A percentile compares a stretch with the other conserved stretches of the same genome.
Evolutionary conservation across 495 filamentous ascomycete species (phyloP).

Genomic region (Aspergillus indologenus): DNA sequence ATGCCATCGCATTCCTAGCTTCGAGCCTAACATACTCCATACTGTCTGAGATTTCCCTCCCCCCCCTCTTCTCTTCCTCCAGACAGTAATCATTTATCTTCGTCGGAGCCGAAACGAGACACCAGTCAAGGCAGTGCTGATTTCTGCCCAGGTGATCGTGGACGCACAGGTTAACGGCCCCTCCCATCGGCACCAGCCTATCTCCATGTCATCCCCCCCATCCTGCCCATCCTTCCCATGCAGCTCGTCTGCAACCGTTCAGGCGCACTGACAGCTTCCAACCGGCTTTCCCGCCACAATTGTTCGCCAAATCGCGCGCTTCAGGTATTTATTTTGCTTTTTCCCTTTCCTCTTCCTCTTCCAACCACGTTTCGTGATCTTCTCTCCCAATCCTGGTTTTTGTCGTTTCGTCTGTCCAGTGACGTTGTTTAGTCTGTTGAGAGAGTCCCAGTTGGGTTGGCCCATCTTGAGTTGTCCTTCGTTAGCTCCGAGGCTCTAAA

Average conservation of each 20-base stretch:
- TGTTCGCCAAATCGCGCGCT: background rate
- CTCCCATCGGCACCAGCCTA: constrained; percentile 10
- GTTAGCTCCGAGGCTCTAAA: constrained; percentile 11
- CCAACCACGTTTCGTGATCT: background rate
- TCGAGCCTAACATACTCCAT: too few relatives aligned
- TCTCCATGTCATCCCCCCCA: constrained; percentile 14
- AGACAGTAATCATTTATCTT: background rate
- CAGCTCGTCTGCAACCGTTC: constrained; percentile 13
- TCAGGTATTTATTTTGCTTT: background rate
- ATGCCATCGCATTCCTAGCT: too few relatives aligned
- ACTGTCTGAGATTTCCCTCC: too few relatives aligned
- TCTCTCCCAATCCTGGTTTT: background rate
- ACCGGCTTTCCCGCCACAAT: constrained; percentile 9
- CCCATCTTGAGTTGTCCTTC: background rate
- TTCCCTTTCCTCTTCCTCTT: background rate
- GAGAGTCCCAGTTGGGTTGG: background rate
- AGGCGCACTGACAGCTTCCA: constrained; percentile 18
- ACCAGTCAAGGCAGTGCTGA: background rate
- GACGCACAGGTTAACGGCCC: constrained; percentile 12
- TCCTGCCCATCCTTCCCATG: constrained; percentile 5
- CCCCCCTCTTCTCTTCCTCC: background rate
- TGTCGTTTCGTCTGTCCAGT: background rate
- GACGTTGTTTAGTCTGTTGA: background rate
- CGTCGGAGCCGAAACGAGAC: background rate
- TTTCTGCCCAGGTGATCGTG: constrained; percentile 4